Conservation (phyloP, 1,284 basidiomycete genomes). For the Melanopsichium pennsylvanicum region DNA sequence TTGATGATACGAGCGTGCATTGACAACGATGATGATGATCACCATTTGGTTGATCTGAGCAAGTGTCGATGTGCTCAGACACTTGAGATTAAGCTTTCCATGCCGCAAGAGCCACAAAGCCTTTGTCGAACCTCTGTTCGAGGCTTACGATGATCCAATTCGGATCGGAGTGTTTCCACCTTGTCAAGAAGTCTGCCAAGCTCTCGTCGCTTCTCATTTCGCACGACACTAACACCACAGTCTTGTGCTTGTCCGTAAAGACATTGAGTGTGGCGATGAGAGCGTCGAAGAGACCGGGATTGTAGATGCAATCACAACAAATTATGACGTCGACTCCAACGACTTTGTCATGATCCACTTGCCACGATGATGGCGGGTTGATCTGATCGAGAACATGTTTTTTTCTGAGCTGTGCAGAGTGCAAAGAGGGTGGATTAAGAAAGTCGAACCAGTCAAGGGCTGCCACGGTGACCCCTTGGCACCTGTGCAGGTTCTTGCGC, state of each 20-base stretch:
- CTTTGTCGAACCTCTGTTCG: slow-evolving; percentile 39
- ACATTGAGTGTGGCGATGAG: slow-evolving; percentile 51
- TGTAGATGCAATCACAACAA: slow-evolving; percentile 60
- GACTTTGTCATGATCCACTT: neutral
- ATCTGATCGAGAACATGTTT: slow-evolving; percentile 23
- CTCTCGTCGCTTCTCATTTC: slow-evolving; percentile 55
- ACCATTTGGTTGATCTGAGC: no score
- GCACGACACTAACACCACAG: slow-evolving; percentile 46
- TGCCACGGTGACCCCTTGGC: neutral
- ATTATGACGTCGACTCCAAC: slow-evolving; percentile 47
- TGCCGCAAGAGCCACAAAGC: slow-evolving; percentile 36
- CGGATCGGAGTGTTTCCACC: slow-evolving; percentile 33
- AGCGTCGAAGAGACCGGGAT: slow-evolving; percentile 53
- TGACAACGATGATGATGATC: slow-evolving; percentile 3
- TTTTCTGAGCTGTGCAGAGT: slow-evolving; percentile 17
- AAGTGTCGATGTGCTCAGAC: neutral
- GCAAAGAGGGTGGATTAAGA: slow-evolving; percentile 16
- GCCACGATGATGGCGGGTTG: neutral
- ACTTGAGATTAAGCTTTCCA: slow-evolving; percentile 21
- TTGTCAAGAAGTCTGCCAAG: slow-evolving; percentile 39
- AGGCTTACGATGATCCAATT: slow-evolving; percentile 36
- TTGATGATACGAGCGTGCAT: neutral
- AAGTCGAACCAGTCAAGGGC: slow-evolving; percentile 49
- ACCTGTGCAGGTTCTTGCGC: slow-evolving; percentile 33
- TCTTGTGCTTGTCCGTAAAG: slow-evolving; percentile 36